Evolutionary conservation across 2,329 filamentous ascomycete species (phyloP).

Genomic region (Penicillium hesseltinei): DNA sequence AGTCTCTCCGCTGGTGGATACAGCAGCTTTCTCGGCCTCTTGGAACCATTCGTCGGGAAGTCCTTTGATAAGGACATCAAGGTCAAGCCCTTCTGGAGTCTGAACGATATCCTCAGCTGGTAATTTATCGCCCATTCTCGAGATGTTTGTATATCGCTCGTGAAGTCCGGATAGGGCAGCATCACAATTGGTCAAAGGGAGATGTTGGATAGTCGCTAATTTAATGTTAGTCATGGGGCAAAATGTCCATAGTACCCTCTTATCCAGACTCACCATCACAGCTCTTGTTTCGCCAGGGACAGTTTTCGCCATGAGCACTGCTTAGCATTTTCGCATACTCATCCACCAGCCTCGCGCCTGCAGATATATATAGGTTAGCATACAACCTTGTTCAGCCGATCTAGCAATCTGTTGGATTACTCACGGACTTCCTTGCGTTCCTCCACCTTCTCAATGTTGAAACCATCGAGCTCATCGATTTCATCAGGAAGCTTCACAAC

Average conservation of each 20-base stretch:
- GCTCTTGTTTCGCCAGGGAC: constrained; percentile 81
- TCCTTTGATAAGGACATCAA: constrained; percentile 31
- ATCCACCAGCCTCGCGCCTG: constrained; percentile 66
- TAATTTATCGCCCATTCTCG: constrained; percentile 39
- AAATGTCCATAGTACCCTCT: background rate
- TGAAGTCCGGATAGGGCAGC: constrained; percentile 58
- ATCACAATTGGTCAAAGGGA: constrained; percentile 63
- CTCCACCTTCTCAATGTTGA: constrained; percentile 43
- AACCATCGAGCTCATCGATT: constrained; percentile 54
- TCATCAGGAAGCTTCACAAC: constrained; percentile 74
- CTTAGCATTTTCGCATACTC: constrained; percentile 73
- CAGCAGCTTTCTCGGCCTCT: background rate
- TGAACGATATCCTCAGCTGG: constrained; percentile 32
- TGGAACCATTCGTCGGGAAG: constrained; percentile 31
- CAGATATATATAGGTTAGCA: constrained; percentile 17
- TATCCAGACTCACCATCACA: constrained; percentile 66
- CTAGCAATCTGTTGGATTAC: constrained; percentile 17
- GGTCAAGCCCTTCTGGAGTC: constrained; percentile 32
- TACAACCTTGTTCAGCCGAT: background rate
- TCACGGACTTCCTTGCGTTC: constrained; percentile 45
- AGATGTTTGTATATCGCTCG: constrained; percentile 61
- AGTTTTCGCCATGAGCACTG: constrained; percentile 73
- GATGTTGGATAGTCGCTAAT: constrained; percentile 62
- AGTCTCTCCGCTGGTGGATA: background rate
- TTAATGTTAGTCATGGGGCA: constrained; percentile 17